A percentile compares a stretch with the other conserved stretches of the same genome.
Evolutionary conservation across 164 flowering plant species (phyloP).

Genomic region (Litsea cubeba): DNA sequence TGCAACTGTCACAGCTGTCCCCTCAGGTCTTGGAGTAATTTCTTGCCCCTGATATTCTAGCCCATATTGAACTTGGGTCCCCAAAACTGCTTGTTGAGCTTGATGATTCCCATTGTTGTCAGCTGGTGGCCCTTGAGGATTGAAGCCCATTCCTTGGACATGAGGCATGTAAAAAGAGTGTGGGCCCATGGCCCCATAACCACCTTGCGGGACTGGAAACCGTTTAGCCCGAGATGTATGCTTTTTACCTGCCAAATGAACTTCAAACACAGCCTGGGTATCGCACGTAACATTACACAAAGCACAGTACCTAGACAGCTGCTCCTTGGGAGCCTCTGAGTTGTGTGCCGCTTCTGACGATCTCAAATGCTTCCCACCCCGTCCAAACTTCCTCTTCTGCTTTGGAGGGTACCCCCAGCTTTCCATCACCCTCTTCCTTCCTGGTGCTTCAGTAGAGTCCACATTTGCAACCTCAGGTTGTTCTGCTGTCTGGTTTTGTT

Average conservation of each 20-base stretch:
- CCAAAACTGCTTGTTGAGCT: background rate
- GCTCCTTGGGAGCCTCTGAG: conserved; percentile 35
- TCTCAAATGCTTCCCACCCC: conserved; percentile 33
- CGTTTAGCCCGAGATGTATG: conserved; percentile 40
- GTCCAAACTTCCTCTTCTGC: conserved; percentile 32
- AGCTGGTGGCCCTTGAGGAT: background rate
- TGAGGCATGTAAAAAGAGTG: conserved; percentile 9
- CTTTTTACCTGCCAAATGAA: conserved; percentile 20
- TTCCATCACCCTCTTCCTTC: conserved; percentile 16
- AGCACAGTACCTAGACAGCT: conserved; percentile 36
- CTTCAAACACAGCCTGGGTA: conserved; percentile 13
- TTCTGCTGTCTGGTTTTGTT: conserved; percentile 10
- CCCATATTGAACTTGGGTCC: background rate
- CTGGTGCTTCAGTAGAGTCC: conserved; percentile 16
- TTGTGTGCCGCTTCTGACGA: conserved; percentile 9
- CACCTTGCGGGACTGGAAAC: conserved; percentile 33
- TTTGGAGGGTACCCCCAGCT: conserved; percentile 24
- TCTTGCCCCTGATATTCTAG: conserved; percentile 1
- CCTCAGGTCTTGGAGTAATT: background rate
- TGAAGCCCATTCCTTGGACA: conserved; percentile 3
- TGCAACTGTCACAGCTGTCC: too few species aligned
- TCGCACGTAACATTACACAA: conserved; percentile 41
- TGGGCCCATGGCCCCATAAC: conserved; percentile 2
- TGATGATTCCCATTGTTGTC: background rate
- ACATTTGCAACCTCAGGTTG: conserved; percentile 12